Percentiles rank a stretch among this genome's conserved stretches.
phyloP scores from a whole-genome alignment of 2,329 filamentous ascomycete species.

The Penicillium sp. region DNA sequence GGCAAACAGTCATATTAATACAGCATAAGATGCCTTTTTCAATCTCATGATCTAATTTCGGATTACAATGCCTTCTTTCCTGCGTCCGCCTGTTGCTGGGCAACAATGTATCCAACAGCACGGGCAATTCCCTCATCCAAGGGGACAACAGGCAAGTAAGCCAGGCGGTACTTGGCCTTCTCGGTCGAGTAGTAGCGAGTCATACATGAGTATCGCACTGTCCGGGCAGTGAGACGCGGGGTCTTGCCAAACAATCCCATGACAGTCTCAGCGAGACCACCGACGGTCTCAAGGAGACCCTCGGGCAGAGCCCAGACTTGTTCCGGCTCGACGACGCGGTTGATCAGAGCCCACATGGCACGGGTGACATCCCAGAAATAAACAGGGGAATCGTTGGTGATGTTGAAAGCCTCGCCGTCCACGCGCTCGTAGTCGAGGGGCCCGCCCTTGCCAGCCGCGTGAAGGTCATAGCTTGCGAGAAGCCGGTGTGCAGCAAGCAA shows the following conservation, averaged over 20 bases:
- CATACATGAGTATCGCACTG: slow-evolving; percentile 51
- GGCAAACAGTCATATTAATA: slow-evolving; percentile 19
- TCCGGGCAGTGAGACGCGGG: slow-evolving; percentile 47
- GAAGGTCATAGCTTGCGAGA: slow-evolving; percentile 55
- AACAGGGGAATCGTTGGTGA: slow-evolving; percentile 84
- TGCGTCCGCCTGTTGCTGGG: slow-evolving; percentile 31
- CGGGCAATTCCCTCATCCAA: slow-evolving; percentile 50
- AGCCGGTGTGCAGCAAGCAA: slow-evolving; percentile 75
- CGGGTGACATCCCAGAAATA: slow-evolving; percentile 90
- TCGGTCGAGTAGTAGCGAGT: slow-evolving; percentile 50
- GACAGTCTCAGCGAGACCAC: slow-evolving; percentile 44
- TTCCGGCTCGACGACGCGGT: slow-evolving; percentile 44
- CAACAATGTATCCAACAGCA: slow-evolving; percentile 45
- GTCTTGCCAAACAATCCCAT: slow-evolving; percentile 47
- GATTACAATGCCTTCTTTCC: slow-evolving; percentile 45
- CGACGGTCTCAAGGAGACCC: slow-evolving; percentile 41
- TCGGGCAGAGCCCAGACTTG: slow-evolving; percentile 46
- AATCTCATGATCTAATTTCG: slow-evolving; percentile 6
- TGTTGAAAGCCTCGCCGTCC: slow-evolving; percentile 83
- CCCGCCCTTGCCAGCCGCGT: slow-evolving; percentile 51
- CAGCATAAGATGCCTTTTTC: slow-evolving; percentile 18
- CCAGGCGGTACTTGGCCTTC: slow-evolving; percentile 48
- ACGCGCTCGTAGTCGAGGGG: slow-evolving; percentile 72
- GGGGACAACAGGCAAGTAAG: slow-evolving; percentile 46
- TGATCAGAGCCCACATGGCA: slow-evolving; percentile 66